Evolutionary conservation across 768 basidiomycete genomes (phyloP).

Genomic region (Panaeolus cyanescens): DNA sequence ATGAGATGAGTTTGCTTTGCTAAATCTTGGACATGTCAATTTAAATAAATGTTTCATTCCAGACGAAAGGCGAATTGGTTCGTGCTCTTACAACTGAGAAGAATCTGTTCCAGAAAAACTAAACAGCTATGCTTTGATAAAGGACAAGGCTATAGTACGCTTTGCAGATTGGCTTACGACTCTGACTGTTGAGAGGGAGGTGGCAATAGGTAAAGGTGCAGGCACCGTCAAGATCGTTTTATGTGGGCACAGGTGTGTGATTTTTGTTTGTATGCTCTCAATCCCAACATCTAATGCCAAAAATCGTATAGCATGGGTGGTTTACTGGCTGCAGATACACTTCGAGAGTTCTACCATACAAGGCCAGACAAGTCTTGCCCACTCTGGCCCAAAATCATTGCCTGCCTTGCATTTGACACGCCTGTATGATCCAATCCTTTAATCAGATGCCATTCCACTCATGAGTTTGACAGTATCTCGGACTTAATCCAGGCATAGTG

Average conservation of each 20-base stretch:
- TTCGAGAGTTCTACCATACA: slow-evolving; percentile 69
- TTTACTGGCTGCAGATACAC: slow-evolving; percentile 81
- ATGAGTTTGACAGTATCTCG: slow-evolving; percentile 64
- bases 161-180: slow-evolving; percentile 94
- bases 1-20: slow-evolving; percentile 51
- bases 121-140: neutral
- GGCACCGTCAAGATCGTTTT: slow-evolving; percentile 83
- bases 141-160: slow-evolving; percentile 80
- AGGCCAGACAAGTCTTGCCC: slow-evolving; percentile 66
- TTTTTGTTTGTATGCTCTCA: neutral
- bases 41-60: slow-evolving; percentile 1
- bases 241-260: slow-evolving; percentile 81
- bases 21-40: neutral
- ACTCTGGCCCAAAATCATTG: slow-evolving; percentile 89
- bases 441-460: neutral
- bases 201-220: slow-evolving; percentile 70
- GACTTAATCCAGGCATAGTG: slow-evolving; percentile 83
- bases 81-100: neutral
- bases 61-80: slow-evolving; percentile 93
- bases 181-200: slow-evolving; percentile 85
- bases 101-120: neutral
- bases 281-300: slow-evolving; percentile 1
- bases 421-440: slow-evolving; percentile 54
- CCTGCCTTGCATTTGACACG: slow-evolving; percentile 86
- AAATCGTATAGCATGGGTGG: slow-evolving; percentile 80